Evolutionary conservation across 768 basidiomycete genomes (phyloP).

Genomic region (Serpula lacrymans): DNA sequence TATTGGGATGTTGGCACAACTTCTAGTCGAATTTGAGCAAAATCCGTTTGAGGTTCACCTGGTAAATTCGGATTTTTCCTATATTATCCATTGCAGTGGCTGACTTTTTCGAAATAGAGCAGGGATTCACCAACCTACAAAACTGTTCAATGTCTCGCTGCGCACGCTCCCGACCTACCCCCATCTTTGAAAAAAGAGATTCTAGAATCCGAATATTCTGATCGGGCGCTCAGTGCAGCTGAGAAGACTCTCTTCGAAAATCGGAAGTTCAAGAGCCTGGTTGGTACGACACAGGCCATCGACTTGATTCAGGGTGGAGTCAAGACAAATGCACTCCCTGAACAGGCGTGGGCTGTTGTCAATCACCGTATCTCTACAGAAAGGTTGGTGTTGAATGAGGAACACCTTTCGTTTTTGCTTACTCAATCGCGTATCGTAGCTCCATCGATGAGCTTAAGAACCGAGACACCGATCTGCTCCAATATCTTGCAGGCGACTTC

Average conservation of each 20-base stretch:
- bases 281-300: constrained; percentile 70
- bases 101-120: constrained; percentile 29
- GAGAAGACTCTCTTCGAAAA: constrained; percentile 45
- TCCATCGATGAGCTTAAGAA: constrained; percentile 41
- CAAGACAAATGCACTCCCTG: constrained; percentile 79
- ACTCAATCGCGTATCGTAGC: constrained; percentile 8
- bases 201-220: constrained; percentile 41
- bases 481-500: constrained; percentile 44
- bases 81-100: background rate
- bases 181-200: constrained; percentile 44
- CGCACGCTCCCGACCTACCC: constrained; percentile 56
- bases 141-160: constrained; percentile 62
- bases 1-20: constrained; percentile 75
- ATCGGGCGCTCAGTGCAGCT: constrained; percentile 49
- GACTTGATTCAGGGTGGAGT: constrained; percentile 67
- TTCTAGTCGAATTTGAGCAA: constrained; percentile 66
- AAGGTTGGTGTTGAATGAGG: constrained; percentile 45
- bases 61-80: constrained; percentile 28
- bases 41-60: constrained; percentile 56
- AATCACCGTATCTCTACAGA: constrained; percentile 69
- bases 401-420: background rate
- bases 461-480: constrained; percentile 42
- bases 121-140: constrained; percentile 57
- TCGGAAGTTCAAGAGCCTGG: constrained; percentile 38
- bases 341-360: constrained; percentile 62